Conservation (phyloP, 495 filamentous ascomycete genomes). For the Hypoxylon cercidicola region DNA sequence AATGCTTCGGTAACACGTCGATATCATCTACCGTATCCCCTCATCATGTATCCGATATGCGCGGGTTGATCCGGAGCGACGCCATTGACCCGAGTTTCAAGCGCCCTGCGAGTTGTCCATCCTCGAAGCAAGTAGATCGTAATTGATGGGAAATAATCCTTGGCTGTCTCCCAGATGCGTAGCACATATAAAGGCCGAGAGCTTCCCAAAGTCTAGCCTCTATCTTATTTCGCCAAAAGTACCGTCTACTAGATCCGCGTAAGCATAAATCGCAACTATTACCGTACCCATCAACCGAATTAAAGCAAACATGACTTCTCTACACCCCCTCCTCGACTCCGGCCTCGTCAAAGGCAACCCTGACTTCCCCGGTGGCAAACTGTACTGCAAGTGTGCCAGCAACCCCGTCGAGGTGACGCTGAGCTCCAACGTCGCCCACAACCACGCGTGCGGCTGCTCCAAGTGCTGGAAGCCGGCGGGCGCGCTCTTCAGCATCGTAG, state of each 20-base stretch:
- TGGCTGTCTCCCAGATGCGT: no score
- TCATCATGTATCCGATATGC: constrained; percentile 22
- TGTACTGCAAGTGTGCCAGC: constrained; percentile 63
- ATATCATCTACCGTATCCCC: constrained; percentile 33
- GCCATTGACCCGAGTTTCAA: not conserved
- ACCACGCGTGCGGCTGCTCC: constrained; percentile 73
- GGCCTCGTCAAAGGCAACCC: constrained; percentile 58
- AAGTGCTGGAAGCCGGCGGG: constrained; percentile 71
- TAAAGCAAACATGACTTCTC: constrained; percentile 51
- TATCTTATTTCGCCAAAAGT: not conserved
- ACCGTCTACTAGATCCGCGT: constrained; percentile 1
- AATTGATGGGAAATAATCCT: not conserved
- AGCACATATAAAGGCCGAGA: not conserved
- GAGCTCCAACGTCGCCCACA: constrained; percentile 64
- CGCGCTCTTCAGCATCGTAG: constrained; percentile 68
- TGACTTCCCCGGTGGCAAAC: constrained; percentile 62
- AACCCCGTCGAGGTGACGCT: constrained; percentile 64
- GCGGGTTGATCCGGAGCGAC: constrained; percentile 17
- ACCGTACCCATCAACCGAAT: constrained; percentile 1
- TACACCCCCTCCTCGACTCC: constrained; percentile 70
- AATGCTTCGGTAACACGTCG: constrained; percentile 16
- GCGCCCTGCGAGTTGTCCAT: not conserved
- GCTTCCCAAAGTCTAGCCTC: not conserved
- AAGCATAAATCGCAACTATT: constrained; percentile 1
- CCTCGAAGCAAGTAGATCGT: constrained; percentile 3